phyloP scores from a whole-genome alignment of 169 alveolate genomes.

The Plasmodium adleri region DNA sequence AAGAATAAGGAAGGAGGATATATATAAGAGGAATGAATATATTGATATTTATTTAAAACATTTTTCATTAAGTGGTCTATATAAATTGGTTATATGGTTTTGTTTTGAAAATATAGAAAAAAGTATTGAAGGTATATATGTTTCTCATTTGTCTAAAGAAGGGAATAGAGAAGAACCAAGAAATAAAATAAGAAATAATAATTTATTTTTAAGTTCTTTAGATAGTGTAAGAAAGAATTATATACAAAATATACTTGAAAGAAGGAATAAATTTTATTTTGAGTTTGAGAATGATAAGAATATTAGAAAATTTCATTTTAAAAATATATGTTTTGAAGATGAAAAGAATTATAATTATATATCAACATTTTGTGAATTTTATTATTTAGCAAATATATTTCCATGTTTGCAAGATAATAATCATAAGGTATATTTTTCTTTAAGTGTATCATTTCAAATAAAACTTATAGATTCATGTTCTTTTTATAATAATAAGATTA shows the following conservation, averaged over 20 bases:
- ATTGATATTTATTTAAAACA: conserved; percentile 15
- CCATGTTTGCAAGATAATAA: conserved; percentile 50
- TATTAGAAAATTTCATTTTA: conserved; percentile 21
- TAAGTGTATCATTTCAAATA: conserved; percentile 33
- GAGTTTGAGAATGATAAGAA: conserved; percentile 34
- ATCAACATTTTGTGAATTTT: conserved; percentile 62
- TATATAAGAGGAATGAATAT: conserved; percentile 6
- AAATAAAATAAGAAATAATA: no score
- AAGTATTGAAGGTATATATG: conserved; percentile 62
- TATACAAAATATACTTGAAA: not conserved
- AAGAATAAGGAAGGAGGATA: conserved; percentile 4
- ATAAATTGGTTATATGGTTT: conserved; percentile 28
- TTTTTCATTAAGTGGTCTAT: conserved; percentile 2
- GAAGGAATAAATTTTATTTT: not conserved
- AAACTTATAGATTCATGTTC: not conserved
- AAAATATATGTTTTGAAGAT: conserved; percentile 23
- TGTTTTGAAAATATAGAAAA: conserved; percentile 26
- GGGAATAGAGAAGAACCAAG: no score
- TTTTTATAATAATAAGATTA: not conserved
- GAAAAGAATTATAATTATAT: conserved; percentile 39
- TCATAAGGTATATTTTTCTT: conserved; percentile 25
- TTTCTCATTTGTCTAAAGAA: not conserved
- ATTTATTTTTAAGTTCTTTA: not conserved
- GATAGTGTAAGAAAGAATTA: not conserved
- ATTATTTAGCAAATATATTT: conserved; percentile 36